Base-by-base conservation (phyloP, 129 eudicot genomes). In the Saposhnikovia divaricata region DNA sequence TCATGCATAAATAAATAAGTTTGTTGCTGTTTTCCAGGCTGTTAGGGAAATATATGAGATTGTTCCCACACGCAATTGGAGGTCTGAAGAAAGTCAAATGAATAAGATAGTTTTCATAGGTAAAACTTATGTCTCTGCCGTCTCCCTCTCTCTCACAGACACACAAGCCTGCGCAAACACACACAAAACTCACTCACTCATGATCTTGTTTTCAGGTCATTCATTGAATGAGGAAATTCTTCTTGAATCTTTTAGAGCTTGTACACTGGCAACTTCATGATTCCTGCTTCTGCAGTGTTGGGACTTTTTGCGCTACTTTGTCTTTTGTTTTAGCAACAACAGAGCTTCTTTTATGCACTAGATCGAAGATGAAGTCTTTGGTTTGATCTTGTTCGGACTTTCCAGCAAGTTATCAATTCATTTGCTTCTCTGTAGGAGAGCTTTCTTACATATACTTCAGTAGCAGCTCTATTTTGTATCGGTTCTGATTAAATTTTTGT, bases 41-140 rank as follows among this genome's bases (percentile, higher is more conserved):
- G 98, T 94, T 78, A 88, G 93, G 86, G 98, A 94, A 81, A 88
- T 94, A 31, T 94, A 94, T 78, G 98, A 94, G 86, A 90, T 94
- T 43, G 87, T 88, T 83, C 97, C 98, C 23, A 84, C 91, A 23
- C 93, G 98, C 55, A 83, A 82, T 80, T 91, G 96, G 98, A 88
- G 80, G 78, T 77, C 43, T 0, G 92, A 74, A 40, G 97, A 94
- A 83, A 84, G 23, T 25, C 82, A 73, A 84, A 81, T 82, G 38
- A 94, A 86, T 89, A 94, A 88, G 83, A 90, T 94, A 5, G 97
- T 94, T 51, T 91, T 94, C 78, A 94, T 94, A 80, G 98, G 98
- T 82, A 86, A 31, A 75, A n/a, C 6, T 82, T 40, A 25, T 46
- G 65, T 68, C 50, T 48, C 38, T 70, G 73, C 25, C 9, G n/a